Percentiles rank a stretch among this genome's conserved stretches.
These are phyloP conservation scores for Entomortierella chlamydospora DNA, from an alignment of 192 early-diverging fungal genomes.

Conservation along the genomic window DNA sequence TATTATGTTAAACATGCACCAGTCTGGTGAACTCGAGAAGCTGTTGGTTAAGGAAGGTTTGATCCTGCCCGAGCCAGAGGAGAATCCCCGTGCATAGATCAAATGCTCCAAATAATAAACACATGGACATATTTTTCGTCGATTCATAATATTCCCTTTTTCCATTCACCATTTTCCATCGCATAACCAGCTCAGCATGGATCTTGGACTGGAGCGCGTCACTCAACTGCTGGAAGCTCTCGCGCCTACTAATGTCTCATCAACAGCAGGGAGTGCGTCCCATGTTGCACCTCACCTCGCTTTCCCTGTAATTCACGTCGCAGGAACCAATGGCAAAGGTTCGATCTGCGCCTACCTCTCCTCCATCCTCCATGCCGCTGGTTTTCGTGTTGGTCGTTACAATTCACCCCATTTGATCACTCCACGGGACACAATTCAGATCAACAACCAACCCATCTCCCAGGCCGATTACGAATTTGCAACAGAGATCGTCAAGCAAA, in stretches of 20 bases:
- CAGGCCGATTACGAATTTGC: constrained; percentile 79
- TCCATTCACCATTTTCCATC: neutral
- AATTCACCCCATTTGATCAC: constrained; percentile 94
- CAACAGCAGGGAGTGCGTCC: neutral
- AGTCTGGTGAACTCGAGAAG: constrained; percentile 88
- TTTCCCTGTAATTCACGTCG: constrained; percentile 73
- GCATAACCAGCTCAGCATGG: constrained; percentile 44
- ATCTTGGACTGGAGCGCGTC: constrained; percentile 68
- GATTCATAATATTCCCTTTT: neutral
- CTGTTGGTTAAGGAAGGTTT: constrained; percentile 83
- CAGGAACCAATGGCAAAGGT: constrained; percentile 91
- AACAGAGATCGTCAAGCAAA: constrained; percentile 71
- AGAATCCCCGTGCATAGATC: constrained; percentile 41
- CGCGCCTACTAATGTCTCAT: constrained; percentile 6
- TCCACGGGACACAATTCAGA: constrained; percentile 91
- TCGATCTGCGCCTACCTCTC: constrained; percentile 84
- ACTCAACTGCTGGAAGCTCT: constrained; percentile 52
- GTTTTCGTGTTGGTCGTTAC: constrained; percentile 79
- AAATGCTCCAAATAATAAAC: neutral
- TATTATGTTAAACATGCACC: constrained; percentile 89
- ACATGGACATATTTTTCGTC: neutral
- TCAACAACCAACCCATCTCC: constrained; percentile 84
- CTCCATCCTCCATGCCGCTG: constrained; percentile 70
- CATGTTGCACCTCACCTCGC: constrained; percentile 37
- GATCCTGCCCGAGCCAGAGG: constrained; percentile 56